These are phyloP conservation scores for Podospora pseudopauciseta DNA, from an alignment of 495 filamentous ascomycete genomes.

Conservation along the genomic window DNA sequence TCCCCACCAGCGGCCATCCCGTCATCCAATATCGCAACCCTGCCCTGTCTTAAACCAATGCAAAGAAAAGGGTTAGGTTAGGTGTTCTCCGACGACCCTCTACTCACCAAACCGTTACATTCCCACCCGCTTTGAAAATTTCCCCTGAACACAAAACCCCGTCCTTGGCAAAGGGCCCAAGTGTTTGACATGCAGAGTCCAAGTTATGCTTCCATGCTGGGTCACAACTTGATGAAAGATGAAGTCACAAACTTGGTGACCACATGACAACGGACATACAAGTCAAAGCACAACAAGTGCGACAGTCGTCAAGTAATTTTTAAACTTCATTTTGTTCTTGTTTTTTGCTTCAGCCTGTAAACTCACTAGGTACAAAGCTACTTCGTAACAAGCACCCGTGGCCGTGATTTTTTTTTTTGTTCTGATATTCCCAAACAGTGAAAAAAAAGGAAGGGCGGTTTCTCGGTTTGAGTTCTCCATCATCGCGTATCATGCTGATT, in stretches of 20 bases:
- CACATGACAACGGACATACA: no score
- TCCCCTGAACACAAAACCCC: not conserved
- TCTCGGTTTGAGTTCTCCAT: not conserved
- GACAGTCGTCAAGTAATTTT: not conserved
- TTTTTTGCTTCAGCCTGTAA: not conserved
- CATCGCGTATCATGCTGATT: not conserved
- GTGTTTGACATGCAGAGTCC: not conserved
- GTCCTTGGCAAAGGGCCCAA: not conserved
- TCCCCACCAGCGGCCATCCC: not conserved
- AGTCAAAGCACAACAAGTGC: not conserved
- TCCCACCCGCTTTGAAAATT: not conserved
- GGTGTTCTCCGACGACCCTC: not conserved
- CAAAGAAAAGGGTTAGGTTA: not conserved
- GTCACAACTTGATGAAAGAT: not conserved
- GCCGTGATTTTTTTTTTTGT: not conserved
- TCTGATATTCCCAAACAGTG: not conserved
- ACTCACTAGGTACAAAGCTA: constrained; percentile 1
- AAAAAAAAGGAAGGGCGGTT: not conserved
- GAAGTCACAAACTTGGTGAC: no score
- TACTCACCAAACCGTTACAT: not conserved
- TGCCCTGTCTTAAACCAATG: not conserved
- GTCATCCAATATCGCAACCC: not conserved
- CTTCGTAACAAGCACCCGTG: not conserved
- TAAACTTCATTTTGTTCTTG: constrained; percentile 6
- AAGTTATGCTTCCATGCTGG: not conserved